Percentiles rank a stretch among this genome's conserved stretches.
Evolutionary conservation across 805 yeast species (phyloP).

Genomic region (Kodamaea nitidulidarum): DNA sequence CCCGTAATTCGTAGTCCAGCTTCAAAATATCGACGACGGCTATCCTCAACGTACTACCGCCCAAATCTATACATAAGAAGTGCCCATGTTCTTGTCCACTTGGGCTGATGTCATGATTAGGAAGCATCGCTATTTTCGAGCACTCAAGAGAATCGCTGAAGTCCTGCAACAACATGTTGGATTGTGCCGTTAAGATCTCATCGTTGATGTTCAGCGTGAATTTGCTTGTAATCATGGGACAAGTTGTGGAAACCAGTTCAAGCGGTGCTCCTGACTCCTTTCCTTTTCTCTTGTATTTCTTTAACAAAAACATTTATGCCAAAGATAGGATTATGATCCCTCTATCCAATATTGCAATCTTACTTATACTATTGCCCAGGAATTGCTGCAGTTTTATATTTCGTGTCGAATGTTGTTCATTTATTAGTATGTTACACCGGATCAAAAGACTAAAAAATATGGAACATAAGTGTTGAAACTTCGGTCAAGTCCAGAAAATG

Average conservation of each 20-base stretch:
- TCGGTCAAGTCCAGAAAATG: not conserved
- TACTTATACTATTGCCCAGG: not conserved
- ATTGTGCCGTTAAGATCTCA: constrained; percentile 10
- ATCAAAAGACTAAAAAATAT: not conserved
- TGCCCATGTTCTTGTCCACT: constrained; percentile 36
- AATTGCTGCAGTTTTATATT: not conserved
- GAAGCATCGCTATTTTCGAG: constrained; percentile 36
- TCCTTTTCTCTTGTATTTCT: constrained; percentile 6
- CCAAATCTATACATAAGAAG: constrained; percentile 49
- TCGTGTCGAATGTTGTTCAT: not conserved
- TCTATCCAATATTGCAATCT: not conserved
- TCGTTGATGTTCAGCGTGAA: constrained; percentile 12
- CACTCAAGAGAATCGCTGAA: constrained; percentile 29
- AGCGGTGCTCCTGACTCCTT: not conserved
- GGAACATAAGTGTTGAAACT: not conserved
- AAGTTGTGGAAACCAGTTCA: not conserved
- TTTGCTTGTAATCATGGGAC: not conserved
- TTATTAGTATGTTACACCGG: not conserved
- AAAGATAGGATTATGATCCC: not conserved
- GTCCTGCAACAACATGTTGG: constrained; percentile 13
- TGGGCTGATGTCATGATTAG: constrained; percentile 36
- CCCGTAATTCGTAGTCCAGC: not conserved
- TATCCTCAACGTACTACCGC: constrained; percentile 52
- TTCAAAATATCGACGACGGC: constrained; percentile 30
- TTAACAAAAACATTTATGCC: constrained; percentile 5